These are phyloP conservation scores for Ogataea salicorniae DNA, from an alignment of 805 yeast genomes.

Conservation along the genomic window DNA sequence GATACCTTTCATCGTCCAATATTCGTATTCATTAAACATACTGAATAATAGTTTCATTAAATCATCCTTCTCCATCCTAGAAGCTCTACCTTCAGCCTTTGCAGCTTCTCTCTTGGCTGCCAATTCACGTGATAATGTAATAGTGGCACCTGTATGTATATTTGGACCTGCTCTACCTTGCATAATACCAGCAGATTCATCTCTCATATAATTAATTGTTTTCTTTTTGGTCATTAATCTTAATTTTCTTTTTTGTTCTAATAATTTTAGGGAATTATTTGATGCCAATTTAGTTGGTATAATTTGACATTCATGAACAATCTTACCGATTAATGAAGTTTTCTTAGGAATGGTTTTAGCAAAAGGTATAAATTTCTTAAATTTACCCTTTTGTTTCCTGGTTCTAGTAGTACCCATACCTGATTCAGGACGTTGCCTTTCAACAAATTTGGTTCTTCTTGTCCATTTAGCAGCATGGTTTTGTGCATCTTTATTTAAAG, in stretches of 20 bases:
- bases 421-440: constrained; percentile 22
- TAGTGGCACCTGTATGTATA: constrained; percentile 59
- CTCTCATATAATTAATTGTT: constrained; percentile 51
- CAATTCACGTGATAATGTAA: constrained; percentile 60
- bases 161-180: constrained; percentile 85
- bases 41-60: constrained; percentile 82
- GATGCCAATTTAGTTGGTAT: constrained; percentile 72
- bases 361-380: constrained; percentile 58
- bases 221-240: constrained; percentile 36
- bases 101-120: constrained; percentile 49
- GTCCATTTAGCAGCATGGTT: constrained; percentile 31
- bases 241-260: constrained; percentile 33
- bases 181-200: constrained; percentile 76
- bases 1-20: constrained; percentile 93
- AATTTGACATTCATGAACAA: constrained; percentile 88
- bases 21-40: constrained; percentile 89
- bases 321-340: constrained; percentile 80
- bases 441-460: constrained; percentile 19
- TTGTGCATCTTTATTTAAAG: constrained; percentile 33
- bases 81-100: constrained; percentile 76
- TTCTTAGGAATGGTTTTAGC: constrained; percentile 86
- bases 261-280: constrained; percentile 58
- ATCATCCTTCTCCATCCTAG: constrained; percentile 90
- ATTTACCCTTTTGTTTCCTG: constrained; percentile 10
- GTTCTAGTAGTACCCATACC: constrained; percentile 29